Evolutionary conservation across 768 basidiomycete species (phyloP).

Genomic region (Macrolepiota fuliginosa): DNA sequence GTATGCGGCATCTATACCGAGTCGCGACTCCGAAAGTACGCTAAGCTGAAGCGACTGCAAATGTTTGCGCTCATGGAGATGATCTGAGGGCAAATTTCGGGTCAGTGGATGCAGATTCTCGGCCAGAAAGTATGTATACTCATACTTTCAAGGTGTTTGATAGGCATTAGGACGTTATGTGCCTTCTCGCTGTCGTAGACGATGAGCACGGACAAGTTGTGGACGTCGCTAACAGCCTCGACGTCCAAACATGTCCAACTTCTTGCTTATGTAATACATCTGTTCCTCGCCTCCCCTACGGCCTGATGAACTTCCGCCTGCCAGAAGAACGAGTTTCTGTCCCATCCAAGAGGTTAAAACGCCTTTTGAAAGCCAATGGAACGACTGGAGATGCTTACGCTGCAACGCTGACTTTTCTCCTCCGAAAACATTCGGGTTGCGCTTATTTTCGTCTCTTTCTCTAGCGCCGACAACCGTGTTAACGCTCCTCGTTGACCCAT

Average conservation of each 20-base stretch:
- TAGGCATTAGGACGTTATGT: constrained; percentile 52
- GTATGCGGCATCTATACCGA: constrained; percentile 94
- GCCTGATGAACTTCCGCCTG: neutral
- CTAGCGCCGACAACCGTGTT: constrained; percentile 5
- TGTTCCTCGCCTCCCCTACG: neutral
- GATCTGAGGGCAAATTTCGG: constrained; percentile 46
- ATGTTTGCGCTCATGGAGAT: constrained; percentile 86
- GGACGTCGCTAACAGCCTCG: constrained; percentile 35
- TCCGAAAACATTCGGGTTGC: neutral
- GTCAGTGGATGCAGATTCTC: constrained; percentile 7
- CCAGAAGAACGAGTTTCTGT: neutral
- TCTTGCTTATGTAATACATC: constrained; percentile 24
- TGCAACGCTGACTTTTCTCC: neutral
- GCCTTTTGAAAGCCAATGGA: neutral
- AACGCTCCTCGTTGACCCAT: neutral
- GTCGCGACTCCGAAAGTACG: constrained; percentile 84
- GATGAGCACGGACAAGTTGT: constrained; percentile 27
- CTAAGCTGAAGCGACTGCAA: constrained; percentile 78
- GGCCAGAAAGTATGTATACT: neutral
- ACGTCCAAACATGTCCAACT: constrained; percentile 21
- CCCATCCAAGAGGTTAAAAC: neutral
- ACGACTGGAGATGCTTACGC: neutral
- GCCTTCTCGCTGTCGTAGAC: constrained; percentile 21
- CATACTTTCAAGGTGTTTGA: constrained; percentile 83
- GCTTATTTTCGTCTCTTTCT: constrained; percentile 6